Conservation (phyloP, 805 yeast genomes). For the Jamesozyma hellenica region DNA sequence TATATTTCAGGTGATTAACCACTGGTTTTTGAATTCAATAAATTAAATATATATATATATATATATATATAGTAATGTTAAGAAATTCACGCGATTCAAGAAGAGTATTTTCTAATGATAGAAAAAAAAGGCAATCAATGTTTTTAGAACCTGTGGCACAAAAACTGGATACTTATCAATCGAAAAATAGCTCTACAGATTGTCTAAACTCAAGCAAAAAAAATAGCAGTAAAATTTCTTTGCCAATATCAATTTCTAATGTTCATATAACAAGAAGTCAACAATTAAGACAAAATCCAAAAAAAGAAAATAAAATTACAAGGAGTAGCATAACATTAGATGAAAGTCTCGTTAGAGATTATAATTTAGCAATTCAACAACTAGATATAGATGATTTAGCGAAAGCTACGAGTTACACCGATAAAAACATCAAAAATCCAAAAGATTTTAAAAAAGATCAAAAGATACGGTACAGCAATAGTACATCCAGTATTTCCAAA, state of each 20-base stretch:
- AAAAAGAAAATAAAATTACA: constrained; percentile 1
- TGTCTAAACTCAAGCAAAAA: neutral
- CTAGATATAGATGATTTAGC: neutral
- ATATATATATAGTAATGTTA: too few species aligned
- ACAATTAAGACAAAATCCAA: neutral
- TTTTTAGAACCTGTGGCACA: constrained; percentile 7
- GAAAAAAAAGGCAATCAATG: constrained; percentile 20
- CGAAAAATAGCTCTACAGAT: constrained; percentile 8
- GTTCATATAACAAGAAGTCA: neutral
- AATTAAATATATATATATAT: too few species aligned
- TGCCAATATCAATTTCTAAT: neutral
- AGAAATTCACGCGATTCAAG: constrained; percentile 1
- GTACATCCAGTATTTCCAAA: too few species aligned
- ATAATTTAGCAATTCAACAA: constrained; percentile 17
- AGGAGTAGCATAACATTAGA: constrained; percentile 22
- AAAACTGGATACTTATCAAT: neutral
- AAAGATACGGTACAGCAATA: neutral
- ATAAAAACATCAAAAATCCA: neutral
- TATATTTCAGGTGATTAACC: too few species aligned
- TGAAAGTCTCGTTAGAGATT: constrained; percentile 21
- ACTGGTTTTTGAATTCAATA: too few species aligned
- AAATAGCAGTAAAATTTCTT: neutral
- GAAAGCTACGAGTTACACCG: neutral
- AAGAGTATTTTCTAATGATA: neutral
- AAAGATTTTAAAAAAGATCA: neutral